Evolutionary conservation across 306 rosid species (phyloP).

Genomic region (Vicia faba): DNA sequence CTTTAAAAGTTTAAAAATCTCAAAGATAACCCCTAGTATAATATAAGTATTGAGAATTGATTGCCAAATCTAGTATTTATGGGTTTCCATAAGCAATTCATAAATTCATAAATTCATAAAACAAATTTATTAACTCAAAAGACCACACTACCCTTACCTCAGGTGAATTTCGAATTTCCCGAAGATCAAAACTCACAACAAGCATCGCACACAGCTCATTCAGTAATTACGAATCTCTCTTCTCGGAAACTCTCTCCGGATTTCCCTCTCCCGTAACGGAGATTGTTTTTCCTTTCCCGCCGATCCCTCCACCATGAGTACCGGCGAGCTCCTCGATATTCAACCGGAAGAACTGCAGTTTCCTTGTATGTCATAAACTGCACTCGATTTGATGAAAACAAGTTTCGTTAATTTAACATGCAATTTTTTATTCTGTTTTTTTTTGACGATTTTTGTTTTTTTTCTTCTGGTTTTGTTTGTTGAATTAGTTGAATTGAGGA

Average conservation of each 20-base stretch:
- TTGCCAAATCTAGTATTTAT: too few species aligned
- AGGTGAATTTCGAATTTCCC: background rate
- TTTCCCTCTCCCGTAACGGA: conserved; percentile 34
- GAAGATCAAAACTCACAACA: background rate
- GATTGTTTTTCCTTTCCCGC: conserved; percentile 24
- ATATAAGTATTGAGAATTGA: too few species aligned
- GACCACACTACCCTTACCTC: conserved; percentile 1
- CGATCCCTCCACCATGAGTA: conserved; percentile 64
- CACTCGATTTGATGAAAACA: conserved; percentile 15
- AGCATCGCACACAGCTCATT: background rate
- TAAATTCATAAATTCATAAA: too few species aligned
- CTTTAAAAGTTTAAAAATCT: too few species aligned
- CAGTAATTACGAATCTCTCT: background rate
- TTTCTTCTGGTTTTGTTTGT: conserved; percentile 2
- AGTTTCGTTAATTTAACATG: background rate
- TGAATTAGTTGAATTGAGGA: conserved; percentile 74
- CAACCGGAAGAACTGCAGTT: conserved; percentile 86
- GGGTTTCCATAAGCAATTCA: too few species aligned
- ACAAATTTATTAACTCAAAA: background rate
- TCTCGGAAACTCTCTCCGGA: background rate
- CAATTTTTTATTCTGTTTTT: background rate
- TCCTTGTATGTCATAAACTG: conserved; percentile 48
- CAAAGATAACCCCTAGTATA: too few species aligned
- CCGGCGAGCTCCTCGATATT: conserved; percentile 77
- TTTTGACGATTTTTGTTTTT: conserved; percentile 18